phyloP scores from a whole-genome alignment of 495 filamentous ascomycete species.

The Bryoglossum gracile region DNA sequence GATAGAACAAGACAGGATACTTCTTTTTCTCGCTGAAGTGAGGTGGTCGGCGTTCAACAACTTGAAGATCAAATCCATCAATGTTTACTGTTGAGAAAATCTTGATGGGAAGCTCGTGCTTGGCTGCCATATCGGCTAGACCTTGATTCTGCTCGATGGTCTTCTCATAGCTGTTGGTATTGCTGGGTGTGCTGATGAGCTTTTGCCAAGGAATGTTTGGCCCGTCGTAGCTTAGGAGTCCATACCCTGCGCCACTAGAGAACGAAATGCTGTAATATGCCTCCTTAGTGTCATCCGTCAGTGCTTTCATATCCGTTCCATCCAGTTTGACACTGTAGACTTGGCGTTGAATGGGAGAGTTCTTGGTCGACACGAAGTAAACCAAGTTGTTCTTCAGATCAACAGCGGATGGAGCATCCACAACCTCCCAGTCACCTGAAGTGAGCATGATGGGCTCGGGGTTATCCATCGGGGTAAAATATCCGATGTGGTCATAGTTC shows the following conservation, averaged over 20 bases:
- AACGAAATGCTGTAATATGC: conserved; percentile 86
- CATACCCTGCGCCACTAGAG: conserved; percentile 73
- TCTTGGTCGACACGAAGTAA: conserved; percentile 84
- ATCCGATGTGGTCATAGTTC: conserved; percentile 84
- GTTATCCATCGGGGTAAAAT: conserved; percentile 88
- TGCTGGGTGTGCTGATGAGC: conserved; percentile 74
- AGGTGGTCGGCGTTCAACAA: conserved; percentile 82
- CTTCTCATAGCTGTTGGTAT: conserved; percentile 52
- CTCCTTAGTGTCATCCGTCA: conserved; percentile 71
- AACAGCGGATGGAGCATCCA: conserved; percentile 79
- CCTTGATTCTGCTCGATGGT: conserved; percentile 69
- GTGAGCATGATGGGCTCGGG: conserved; percentile 76
- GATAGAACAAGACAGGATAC: conserved; percentile 90
- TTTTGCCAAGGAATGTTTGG: conserved; percentile 90
- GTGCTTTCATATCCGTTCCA: conserved; percentile 54
- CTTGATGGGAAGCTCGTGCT: conserved; percentile 76
- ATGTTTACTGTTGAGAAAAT: conserved; percentile 81
- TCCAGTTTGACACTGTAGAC: conserved; percentile 86
- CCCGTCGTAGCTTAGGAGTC: conserved; percentile 72
- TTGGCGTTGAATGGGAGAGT: conserved; percentile 81
- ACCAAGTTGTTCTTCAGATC: conserved; percentile 77
- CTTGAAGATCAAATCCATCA: conserved; percentile 70
- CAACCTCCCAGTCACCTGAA: conserved; percentile 88
- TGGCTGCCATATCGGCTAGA: conserved; percentile 58
- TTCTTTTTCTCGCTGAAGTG: conserved; percentile 79